A percentile compares a stretch with the other conserved stretches of the same genome.
Conservation (phyloP, 140 eudicot genomes). For the Cichorium intybus region DNA sequence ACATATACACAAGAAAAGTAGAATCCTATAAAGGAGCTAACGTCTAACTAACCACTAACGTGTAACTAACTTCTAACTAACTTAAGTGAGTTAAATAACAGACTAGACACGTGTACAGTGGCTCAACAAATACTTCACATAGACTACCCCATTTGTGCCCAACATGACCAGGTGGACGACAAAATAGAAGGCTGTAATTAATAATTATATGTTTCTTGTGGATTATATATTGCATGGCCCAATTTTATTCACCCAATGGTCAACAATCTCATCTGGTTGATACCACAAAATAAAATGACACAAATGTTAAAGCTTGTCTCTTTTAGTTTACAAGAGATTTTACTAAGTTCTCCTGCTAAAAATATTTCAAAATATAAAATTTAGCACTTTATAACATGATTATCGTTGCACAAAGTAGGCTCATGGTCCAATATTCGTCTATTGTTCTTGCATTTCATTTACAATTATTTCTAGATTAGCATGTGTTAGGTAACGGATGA, state of each 20-base stretch:
- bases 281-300: conserved; percentile 45
- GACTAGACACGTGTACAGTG: too few species aligned
- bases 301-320: conserved; percentile 20
- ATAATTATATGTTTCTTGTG: conserved; percentile 89
- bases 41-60: too few species aligned
- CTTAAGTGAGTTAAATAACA: too few species aligned
- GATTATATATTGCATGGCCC: conserved; percentile 93
- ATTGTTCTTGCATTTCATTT: too few species aligned
- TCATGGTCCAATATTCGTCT: neutral
- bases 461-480: too few species aligned
- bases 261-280: conserved; percentile 57
- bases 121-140: conserved; percentile 90
- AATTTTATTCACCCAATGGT: conserved; percentile 90
- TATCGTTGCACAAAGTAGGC: neutral
- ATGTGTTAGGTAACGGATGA: too few species aligned
- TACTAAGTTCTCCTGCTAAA: neutral
- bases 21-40: too few species aligned
- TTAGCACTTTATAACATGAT: neutral
- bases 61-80: too few species aligned
- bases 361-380: too few species aligned
- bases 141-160: conserved; percentile 94
- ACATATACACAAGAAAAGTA: too few species aligned
- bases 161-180: conserved; percentile 54
- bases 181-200: conserved; percentile 88
- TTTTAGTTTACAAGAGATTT: too few species aligned